These are phyloP conservation scores for Aspergillus tamarii DNA, from an alignment of 2,329 filamentous ascomycete genomes.

Conservation along the genomic window DNA sequence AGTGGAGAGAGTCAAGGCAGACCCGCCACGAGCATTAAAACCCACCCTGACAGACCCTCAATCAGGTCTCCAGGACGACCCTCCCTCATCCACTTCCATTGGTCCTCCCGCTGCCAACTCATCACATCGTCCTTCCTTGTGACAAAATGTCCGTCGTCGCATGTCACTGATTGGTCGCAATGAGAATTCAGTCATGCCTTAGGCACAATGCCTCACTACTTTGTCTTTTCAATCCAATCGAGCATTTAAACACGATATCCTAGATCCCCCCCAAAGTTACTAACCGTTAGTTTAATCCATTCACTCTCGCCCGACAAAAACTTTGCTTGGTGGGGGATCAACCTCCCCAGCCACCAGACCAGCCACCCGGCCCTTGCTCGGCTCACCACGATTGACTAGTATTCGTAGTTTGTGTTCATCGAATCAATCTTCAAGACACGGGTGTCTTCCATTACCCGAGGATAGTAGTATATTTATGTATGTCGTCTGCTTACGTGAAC, in stretches of 20 bases:
- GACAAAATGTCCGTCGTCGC: background rate
- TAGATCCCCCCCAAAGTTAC: background rate
- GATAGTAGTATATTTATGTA: background rate
- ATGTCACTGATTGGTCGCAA: background rate
- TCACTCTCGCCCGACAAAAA: background rate
- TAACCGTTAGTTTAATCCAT: background rate
- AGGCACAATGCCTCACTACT: background rate
- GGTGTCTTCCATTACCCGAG: background rate
- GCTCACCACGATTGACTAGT: background rate
- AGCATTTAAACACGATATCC: background rate
- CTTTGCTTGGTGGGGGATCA: background rate
- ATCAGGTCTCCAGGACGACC: constrained; percentile 12
- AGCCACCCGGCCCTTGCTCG: constrained; percentile 7
- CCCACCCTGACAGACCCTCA: background rate
- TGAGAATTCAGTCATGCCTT: background rate
- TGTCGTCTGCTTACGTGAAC: background rate
- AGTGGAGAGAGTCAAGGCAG: background rate
- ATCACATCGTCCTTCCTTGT: constrained; percentile 20
- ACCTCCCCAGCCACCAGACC: constrained; percentile 12
- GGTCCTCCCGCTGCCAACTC: constrained; percentile 24
- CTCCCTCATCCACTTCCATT: constrained; percentile 11
- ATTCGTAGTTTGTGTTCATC: background rate
- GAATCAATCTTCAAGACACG: background rate
- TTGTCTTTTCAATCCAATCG: background rate
- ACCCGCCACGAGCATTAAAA: constrained; percentile 8